Base-by-base conservation (phyloP, 2,329 filamentous ascomycete genomes). In the Aspergillus sp. region DNA sequence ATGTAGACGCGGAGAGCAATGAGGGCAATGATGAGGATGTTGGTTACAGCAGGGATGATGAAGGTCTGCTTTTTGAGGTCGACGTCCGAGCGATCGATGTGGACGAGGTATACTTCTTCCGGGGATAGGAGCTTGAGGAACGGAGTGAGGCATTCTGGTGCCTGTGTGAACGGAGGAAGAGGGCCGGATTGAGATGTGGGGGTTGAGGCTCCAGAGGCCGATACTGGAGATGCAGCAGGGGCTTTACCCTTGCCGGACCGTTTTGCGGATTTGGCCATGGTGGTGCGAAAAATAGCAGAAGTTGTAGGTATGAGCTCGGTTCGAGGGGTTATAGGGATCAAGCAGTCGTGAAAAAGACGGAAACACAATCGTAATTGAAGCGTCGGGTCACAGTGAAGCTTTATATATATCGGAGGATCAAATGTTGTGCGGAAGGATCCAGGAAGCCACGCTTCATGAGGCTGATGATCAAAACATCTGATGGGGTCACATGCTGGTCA, bases 51-150 rank as follows among this genome's bases (percentile, higher is more conserved):
- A 15, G 93, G 91, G 1, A 96, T 86, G 48, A 86, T 68, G 75
- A 96, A 97, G 67, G 96, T 89, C 68, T 90, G 89, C 71, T 85
- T 85, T 77, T 97, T 97, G 76, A 93, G 86, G 27, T 82, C 80
- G 19, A 77, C 75, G 0, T 87, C 86, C 61, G 89, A 86, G 59
- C 76, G 78, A 80, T 97, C 93, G 74, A 96, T 80, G 78, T 96
- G 92, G 31, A 89, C 82, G 68, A 97, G 84, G 82, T 97, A 96
- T 71, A 96, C 83, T 73, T 90, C 86, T 56, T 83, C 77, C 56
- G 83, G 80, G 58, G 86, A 83, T 59, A 96, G 86, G 44, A 80
- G 82, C 37, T 83, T 77, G 68, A 90, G 81, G 71, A 96, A 88
- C 11, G 86, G 82, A 51, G 81, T 67, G 54, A 96, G 83, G 33